phyloP scores from a whole-genome alignment of 331 rosid species.

The Pyracantha coccinea region DNA sequence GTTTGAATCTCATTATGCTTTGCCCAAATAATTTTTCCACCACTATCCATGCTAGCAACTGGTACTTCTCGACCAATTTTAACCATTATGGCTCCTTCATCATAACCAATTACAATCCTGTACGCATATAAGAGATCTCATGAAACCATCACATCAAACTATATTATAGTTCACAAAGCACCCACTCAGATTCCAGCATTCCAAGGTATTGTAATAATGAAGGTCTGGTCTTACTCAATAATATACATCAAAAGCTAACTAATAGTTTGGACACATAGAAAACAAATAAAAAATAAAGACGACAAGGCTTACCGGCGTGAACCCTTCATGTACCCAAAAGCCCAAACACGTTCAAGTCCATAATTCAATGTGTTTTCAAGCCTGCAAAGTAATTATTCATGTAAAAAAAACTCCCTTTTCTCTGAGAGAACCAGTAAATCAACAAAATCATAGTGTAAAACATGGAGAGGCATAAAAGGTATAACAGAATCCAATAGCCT shows the following conservation, averaged over 20 bases:
- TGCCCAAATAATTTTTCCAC: too few species aligned
- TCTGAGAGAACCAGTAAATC: background rate
- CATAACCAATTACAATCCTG: conserved; percentile 49
- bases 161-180: background rate
- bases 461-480: background rate
- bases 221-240: background rate
- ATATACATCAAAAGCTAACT: background rate
- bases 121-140: background rate
- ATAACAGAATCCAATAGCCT: background rate
- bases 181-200: background rate
- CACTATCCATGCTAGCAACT: conserved; percentile 44
- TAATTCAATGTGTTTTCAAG: conserved; percentile 61
- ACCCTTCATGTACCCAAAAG: conserved; percentile 68
- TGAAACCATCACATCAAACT: background rate
- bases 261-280: background rate
- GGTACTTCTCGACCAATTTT: conserved; percentile 49
- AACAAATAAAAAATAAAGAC: background rate
- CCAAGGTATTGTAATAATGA: background rate
- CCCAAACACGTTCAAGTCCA: conserved; percentile 87
- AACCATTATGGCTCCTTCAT: conserved; percentile 43
- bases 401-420: background rate
- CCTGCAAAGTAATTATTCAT: conserved; percentile 31
- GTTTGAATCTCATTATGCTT: too few species aligned
- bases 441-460: background rate
- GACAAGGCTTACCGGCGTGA: conserved; percentile 48